phyloP scores from a whole-genome alignment of 176 grass and related monocot genomes.

The Triticum aestivum region DNA sequence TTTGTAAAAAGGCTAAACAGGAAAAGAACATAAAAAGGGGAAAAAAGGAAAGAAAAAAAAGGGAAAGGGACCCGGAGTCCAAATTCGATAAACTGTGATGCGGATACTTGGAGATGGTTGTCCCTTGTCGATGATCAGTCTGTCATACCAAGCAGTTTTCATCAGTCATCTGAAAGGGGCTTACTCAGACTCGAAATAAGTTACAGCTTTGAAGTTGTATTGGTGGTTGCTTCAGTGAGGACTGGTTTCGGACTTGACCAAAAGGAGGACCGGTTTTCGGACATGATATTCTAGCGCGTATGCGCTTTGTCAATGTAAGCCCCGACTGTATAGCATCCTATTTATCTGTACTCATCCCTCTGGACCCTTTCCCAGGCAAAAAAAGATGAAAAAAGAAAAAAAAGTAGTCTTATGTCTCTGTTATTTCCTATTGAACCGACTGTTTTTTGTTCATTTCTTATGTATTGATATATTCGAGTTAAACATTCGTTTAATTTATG shows the following conservation, averaged over 20 bases:
- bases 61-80: not conserved
- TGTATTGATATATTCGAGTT: conserved; percentile 24
- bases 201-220: not conserved
- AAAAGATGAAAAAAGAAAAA: not conserved
- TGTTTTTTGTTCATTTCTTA: conserved; percentile 6
- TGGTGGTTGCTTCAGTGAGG: not conserved
- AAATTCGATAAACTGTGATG: not conserved
- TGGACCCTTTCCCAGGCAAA: conserved; percentile 18
- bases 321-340: conserved; percentile 34
- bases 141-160: conserved; percentile 19
- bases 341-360: conserved; percentile 44
- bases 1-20: conserved; percentile 28
- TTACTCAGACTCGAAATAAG: conserved; percentile 18
- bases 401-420: not conserved
- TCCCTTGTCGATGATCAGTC: not conserved
- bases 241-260: conserved; percentile 1
- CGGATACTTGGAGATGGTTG: conserved; percentile 9
- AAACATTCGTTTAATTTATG: conserved; percentile 21
- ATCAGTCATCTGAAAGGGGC: not conserved
- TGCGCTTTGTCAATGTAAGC: conserved; percentile 28
- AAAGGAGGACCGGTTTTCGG: conserved; percentile 15
- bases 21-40: conserved; percentile 13
- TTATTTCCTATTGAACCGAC: not conserved
- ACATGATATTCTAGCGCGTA: not conserved
- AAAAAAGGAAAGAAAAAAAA: conserved; percentile 18